A percentile compares a stretch with the other conserved stretches of the same genome.
Evolutionary conservation across 1,139 yeast species (phyloP).

Genomic region (Blastobotrys niveus): DNA sequence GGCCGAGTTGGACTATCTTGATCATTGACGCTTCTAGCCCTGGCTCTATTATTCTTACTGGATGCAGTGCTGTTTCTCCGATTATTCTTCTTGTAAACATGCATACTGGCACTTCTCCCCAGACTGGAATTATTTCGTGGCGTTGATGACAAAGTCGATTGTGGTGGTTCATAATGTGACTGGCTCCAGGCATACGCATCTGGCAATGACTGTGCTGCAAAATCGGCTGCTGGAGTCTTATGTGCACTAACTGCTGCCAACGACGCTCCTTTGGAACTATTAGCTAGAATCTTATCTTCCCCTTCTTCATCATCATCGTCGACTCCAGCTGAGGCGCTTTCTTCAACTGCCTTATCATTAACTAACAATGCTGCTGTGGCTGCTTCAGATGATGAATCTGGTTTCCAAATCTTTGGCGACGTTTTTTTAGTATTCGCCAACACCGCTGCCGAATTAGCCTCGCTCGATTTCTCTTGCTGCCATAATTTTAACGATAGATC

Average conservation of each 20-base stretch:
- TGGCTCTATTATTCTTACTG: background rate
- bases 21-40: background rate
- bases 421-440: slow-evolving; percentile 30
- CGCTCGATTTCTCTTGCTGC: slow-evolving; percentile 30
- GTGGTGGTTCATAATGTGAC: slow-evolving; percentile 1
- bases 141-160: background rate
- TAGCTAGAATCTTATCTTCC: slow-evolving; percentile 11
- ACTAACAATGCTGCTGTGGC: slow-evolving; percentile 49
- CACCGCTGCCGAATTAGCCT: slow-evolving; percentile 38
- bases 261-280: slow-evolving; percentile 25
- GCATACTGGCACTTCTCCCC: slow-evolving; percentile 10
- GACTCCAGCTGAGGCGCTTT: background rate
- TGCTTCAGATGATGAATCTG: slow-evolving; percentile 34
- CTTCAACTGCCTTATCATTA: slow-evolving; percentile 23
- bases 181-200: slow-evolving; percentile 36
- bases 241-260: slow-evolving; percentile 30
- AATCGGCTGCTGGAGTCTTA: slow-evolving; percentile 32
- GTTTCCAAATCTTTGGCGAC: slow-evolving; percentile 33
- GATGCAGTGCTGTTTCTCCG: background rate
- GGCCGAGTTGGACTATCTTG: background rate
- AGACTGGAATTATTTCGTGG: background rate
- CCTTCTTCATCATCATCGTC: slow-evolving; percentile 13
- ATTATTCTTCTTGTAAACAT: slow-evolving; percentile 3
- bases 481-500: slow-evolving; percentile 35
- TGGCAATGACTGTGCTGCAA: slow-evolving; percentile 33